Conservation (phyloP, 1,139 yeast species). For the Candida sanyaensis region DNA sequence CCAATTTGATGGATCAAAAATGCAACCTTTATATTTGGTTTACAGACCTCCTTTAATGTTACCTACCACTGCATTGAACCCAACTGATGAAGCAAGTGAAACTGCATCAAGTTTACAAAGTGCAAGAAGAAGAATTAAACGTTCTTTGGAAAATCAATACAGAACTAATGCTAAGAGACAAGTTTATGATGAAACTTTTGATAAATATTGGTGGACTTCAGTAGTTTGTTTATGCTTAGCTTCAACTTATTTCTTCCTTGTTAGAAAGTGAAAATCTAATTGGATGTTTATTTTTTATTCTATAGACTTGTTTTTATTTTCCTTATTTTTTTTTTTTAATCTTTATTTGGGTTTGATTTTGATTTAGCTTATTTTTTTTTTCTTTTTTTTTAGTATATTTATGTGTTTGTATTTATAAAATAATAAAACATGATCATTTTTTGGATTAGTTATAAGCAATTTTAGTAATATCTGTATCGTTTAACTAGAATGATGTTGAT, state of each 20-base stretch:
- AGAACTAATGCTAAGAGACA: constrained; percentile 72
- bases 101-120: constrained; percentile 34
- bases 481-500: no score
- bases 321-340: not conserved
- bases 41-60: constrained; percentile 95
- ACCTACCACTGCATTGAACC: constrained; percentile 89
- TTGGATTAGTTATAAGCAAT: not conserved
- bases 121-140: constrained; percentile 49
- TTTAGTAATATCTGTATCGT: no score
- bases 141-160: constrained; percentile 77
- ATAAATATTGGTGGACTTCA: constrained; percentile 48
- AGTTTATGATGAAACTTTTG: constrained; percentile 40
- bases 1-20: constrained; percentile 77
- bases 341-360: not conserved
- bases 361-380: not conserved
- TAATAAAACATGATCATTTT: not conserved
- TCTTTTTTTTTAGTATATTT: not conserved
- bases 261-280: constrained; percentile 11
- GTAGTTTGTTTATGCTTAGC: constrained; percentile 29
- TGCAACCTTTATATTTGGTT: constrained; percentile 89
- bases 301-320: not conserved
- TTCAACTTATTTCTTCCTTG: constrained; percentile 24
- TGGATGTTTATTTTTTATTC: not conserved
- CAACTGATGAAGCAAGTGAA: constrained; percentile 56
- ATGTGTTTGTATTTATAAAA: not conserved